Conservation (phyloP, 805 yeast genomes). For the Pichia phayaonensis region DNA sequence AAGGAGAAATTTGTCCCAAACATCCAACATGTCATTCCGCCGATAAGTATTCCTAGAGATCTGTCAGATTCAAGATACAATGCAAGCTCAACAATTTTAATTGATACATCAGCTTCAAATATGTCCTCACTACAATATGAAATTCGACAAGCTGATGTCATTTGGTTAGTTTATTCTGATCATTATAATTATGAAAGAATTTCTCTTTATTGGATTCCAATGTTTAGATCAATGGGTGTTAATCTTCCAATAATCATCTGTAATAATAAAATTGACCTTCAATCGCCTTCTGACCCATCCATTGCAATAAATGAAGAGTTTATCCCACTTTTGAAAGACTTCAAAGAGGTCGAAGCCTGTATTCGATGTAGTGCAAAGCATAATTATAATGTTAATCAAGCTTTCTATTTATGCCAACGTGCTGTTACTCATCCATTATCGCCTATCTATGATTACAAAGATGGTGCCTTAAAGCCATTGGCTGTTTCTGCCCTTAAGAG, state of each 20-base stretch:
- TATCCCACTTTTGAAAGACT: slow-evolving; percentile 78
- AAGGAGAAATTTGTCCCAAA: slow-evolving; percentile 76
- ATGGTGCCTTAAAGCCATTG: slow-evolving; percentile 69
- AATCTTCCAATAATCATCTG: slow-evolving; percentile 89
- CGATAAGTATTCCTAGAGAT: slow-evolving; percentile 74
- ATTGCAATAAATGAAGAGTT: slow-evolving; percentile 65
- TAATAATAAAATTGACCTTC: slow-evolving; percentile 48
- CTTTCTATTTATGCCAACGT: slow-evolving; percentile 86
- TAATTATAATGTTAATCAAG: slow-evolving; percentile 82
- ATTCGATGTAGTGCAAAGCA: slow-evolving; percentile 80
- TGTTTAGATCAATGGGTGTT: slow-evolving; percentile 87
- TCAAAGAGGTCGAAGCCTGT: slow-evolving; percentile 90
- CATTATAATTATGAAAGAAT: slow-evolving; percentile 92
- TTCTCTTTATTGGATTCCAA: slow-evolving; percentile 89
- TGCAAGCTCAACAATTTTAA: slow-evolving; percentile 58
- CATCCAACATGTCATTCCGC: slow-evolving; percentile 72
- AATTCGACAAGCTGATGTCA: slow-evolving; percentile 78
- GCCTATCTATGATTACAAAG: slow-evolving; percentile 89
- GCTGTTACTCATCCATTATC: slow-evolving; percentile 91
- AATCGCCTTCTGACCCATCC: slow-evolving; percentile 30
- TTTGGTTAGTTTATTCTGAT: slow-evolving; percentile 91
- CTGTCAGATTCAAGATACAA: slow-evolving; percentile 52
- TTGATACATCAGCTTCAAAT: slow-evolving; percentile 76
- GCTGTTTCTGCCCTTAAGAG: slow-evolving; percentile 72
- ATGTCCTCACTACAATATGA: slow-evolving; percentile 54